A percentile compares a stretch with the other conserved stretches of the same genome.
phyloP scores from a whole-genome alignment of 805 yeast species.

The Kodamaea kaohsiungensis region DNA sequence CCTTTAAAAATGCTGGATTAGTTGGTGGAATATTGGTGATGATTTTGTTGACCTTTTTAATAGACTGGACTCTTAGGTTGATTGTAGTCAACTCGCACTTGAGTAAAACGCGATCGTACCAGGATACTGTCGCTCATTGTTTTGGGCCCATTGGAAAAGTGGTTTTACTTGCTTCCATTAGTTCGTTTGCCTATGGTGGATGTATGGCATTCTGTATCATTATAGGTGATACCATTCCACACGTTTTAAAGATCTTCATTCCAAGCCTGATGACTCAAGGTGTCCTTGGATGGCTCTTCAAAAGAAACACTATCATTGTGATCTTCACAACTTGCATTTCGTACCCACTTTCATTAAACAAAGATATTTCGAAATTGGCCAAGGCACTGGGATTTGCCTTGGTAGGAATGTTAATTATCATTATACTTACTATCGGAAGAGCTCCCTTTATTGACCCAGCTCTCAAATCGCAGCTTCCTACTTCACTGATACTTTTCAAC shows the following conservation, averaged over 20 bases:
- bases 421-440: constrained; percentile 66
- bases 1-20: constrained; percentile 78
- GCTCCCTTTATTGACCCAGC: constrained; percentile 62
- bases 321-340: constrained; percentile 72
- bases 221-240: constrained; percentile 94
- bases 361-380: constrained; percentile 82
- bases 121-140: constrained; percentile 78
- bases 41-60: constrained; percentile 60
- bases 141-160: constrained; percentile 74
- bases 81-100: constrained; percentile 82
- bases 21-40: constrained; percentile 69
- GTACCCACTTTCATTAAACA: constrained; percentile 76
- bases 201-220: constrained; percentile 91
- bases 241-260: constrained; percentile 70
- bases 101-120: constrained; percentile 76
- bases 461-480: constrained; percentile 49
- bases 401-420: constrained; percentile 79
- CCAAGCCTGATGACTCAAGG: constrained; percentile 42
- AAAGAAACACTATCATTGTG: constrained; percentile 70
- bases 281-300: constrained; percentile 52
- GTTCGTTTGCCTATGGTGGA: constrained; percentile 92
- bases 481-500: constrained; percentile 53
- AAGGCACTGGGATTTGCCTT: constrained; percentile 86
- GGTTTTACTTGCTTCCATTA: constrained; percentile 71
- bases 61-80: constrained; percentile 84